These are phyloP conservation scores for Dalbergia cultrata DNA, from an alignment of 306 rosid species.

Conservation along the genomic window DNA sequence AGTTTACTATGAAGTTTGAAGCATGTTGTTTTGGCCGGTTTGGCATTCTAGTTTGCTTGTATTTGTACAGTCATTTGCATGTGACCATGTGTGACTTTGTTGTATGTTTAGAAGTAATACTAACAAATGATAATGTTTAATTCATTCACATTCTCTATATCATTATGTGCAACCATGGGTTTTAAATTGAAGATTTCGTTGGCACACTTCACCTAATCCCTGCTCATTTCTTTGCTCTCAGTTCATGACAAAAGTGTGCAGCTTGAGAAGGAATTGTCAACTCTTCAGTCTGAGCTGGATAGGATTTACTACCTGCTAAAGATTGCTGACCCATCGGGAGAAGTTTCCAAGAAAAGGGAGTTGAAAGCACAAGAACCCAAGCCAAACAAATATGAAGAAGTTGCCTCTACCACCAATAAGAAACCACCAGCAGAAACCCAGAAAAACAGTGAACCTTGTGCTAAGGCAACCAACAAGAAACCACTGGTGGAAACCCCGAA, in stretches of 20 bases:
- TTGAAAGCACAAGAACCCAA: conserved; percentile 61
- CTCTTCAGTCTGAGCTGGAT: conserved; percentile 87
- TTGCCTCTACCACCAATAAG: conserved; percentile 48
- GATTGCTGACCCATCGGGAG: conserved; percentile 96
- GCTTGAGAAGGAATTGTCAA: conserved; percentile 73
- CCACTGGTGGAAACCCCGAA: conserved; percentile 48
- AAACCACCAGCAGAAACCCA: conserved; percentile 55
- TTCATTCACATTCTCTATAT: conserved; percentile 26
- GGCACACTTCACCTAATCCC: conserved; percentile 29
- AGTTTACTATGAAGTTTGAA: conserved; percentile 9
- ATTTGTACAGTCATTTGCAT: conserved; percentile 22
- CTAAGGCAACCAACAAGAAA: conserved; percentile 51
- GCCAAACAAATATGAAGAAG: conserved; percentile 53
- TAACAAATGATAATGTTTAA: background rate
- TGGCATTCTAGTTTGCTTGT: conserved; percentile 22
- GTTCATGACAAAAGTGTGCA: conserved; percentile 73
- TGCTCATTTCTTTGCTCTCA: conserved; percentile 59
- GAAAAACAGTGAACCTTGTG: conserved; percentile 44
- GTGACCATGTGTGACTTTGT: background rate
- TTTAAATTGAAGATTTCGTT: conserved; percentile 23
- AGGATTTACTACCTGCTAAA: conserved; percentile 80
- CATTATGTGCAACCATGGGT: conserved; percentile 25
- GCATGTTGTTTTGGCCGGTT: conserved; percentile 32
- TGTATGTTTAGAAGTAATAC: conserved; percentile 10
- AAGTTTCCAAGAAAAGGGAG: conserved; percentile 86